These are phyloP conservation scores for Neonectria neomacrospora DNA, from an alignment of 2,329 filamentous ascomycete genomes.

Conservation along the genomic window DNA sequence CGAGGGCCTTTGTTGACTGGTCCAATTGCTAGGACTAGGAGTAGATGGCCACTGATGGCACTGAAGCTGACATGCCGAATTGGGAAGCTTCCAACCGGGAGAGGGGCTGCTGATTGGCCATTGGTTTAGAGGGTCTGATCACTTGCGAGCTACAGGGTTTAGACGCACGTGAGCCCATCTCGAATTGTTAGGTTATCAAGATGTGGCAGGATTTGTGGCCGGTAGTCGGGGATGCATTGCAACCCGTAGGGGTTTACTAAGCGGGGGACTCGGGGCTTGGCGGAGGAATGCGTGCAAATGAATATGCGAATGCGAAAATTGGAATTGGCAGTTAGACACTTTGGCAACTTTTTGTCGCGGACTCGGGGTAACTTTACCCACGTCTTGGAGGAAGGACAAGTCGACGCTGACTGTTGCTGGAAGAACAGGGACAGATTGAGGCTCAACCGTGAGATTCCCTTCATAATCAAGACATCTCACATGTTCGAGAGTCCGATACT, in stretches of 20 bases:
- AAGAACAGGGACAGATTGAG: neutral
- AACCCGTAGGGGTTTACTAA: neutral
- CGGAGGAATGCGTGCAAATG: too few relatives aligned
- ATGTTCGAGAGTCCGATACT: neutral
- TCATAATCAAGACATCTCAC: neutral
- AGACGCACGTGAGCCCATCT: neutral
- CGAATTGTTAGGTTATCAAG: neutral
- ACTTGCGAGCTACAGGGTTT: neutral
- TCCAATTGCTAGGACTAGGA: neutral
- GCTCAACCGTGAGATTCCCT: neutral
- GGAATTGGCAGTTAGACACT: neutral
- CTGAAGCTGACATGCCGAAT: conserved; percentile 2
- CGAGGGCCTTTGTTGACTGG: neutral
- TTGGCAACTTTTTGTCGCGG: neutral
- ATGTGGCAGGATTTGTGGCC: neutral
- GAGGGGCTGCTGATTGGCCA: neutral
- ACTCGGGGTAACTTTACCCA: conserved; percentile 2
- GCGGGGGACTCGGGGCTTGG: neutral
- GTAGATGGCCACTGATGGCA: neutral
- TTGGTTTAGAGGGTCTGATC: neutral
- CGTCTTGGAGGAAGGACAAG: neutral
- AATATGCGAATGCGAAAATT: neutral
- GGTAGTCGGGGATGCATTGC: neutral
- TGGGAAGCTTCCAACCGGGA: neutral
- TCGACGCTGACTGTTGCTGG: neutral